A percentile compares a stretch with the other conserved stretches of the same genome.
These are phyloP conservation scores for Geotrichum restrictum DNA, from an alignment of 1,139 yeast genomes.

Conservation along the genomic window DNA sequence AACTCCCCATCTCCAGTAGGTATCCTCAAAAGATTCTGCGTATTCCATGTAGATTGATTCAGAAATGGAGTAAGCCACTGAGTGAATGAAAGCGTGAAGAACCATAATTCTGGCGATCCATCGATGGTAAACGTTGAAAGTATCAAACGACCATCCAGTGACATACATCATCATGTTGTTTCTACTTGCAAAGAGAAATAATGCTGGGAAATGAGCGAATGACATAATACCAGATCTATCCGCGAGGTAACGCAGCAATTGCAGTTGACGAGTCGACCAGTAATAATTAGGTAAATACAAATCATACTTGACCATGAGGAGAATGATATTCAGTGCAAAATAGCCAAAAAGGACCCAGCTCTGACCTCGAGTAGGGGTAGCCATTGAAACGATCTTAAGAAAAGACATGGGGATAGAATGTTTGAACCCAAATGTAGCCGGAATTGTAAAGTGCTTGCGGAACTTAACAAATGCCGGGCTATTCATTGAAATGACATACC, in stretches of 20 bases:
- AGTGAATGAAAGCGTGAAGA: slow-evolving; percentile 44
- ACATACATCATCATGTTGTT: slow-evolving; percentile 54
- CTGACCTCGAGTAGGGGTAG: slow-evolving; percentile 35
- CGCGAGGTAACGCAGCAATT: slow-evolving; percentile 40
- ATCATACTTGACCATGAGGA: slow-evolving; percentile 24
- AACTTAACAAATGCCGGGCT: slow-evolving; percentile 23
- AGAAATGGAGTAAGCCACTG: slow-evolving; percentile 29
- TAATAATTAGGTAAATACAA: slow-evolving; percentile 22
- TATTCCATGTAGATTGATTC: slow-evolving; percentile 35
- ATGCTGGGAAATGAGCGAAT: slow-evolving; percentile 49
- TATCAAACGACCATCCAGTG: slow-evolving; percentile 59
- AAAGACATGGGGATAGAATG: slow-evolving; percentile 33
- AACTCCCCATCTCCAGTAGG: slow-evolving; percentile 43
- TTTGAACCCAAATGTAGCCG: slow-evolving; percentile 33
- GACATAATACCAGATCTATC: slow-evolving; percentile 56
- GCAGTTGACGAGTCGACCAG: slow-evolving; percentile 19
- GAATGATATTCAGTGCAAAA: slow-evolving; percentile 31
- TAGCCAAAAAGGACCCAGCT: slow-evolving; percentile 31
- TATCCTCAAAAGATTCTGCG: slow-evolving; percentile 35
- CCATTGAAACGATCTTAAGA: slow-evolving; percentile 24
- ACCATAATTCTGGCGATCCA: slow-evolving; percentile 57
- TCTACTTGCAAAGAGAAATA: slow-evolving; percentile 58
- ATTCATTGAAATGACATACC: slow-evolving; percentile 12
- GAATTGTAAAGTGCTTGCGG: slow-evolving; percentile 33
- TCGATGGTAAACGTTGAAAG: slow-evolving; percentile 56